A percentile compares a stretch with the other conserved stretches of the same genome.
These are phyloP conservation scores for Rhizophagus sp. DNA, from an alignment of 192 early-diverging fungal genomes.

Conservation along the genomic window DNA sequence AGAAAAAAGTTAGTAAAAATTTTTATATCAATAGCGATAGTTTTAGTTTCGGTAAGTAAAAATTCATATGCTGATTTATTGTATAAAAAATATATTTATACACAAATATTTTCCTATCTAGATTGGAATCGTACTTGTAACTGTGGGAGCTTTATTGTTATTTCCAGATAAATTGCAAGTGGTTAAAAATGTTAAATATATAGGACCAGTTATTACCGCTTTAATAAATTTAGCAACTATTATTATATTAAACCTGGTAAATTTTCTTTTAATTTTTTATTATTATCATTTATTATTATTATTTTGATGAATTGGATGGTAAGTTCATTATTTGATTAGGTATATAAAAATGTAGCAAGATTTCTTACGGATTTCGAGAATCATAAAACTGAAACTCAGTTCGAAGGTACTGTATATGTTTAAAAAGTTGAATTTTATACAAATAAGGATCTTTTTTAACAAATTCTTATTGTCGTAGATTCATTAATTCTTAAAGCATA, in stretches of 20 bases:
- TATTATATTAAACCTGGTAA: slow-evolving; percentile 54
- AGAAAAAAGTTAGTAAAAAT: slow-evolving; percentile 39
- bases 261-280: neutral
- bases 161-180: slow-evolving; percentile 15
- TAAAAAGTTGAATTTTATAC: no score
- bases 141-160: slow-evolving; percentile 40
- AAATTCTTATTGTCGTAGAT: slow-evolving; percentile 31
- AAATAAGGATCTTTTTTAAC: neutral
- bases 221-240: slow-evolving; percentile 55
- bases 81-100: neutral
- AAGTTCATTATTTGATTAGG: neutral
- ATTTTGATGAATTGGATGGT: neutral
- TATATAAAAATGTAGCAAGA: slow-evolving; percentile 29
- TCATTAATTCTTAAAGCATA: slow-evolving; percentile 57
- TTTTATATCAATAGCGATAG: slow-evolving; percentile 41
- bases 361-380: slow-evolving; percentile 51
- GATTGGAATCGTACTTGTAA: slow-evolving; percentile 48
- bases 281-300: no score
- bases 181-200: slow-evolving; percentile 22
- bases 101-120: slow-evolving; percentile 6
- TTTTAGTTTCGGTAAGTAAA: slow-evolving; percentile 43
- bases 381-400: slow-evolving; percentile 43
- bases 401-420: slow-evolving; percentile 41
- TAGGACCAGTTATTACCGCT: slow-evolving; percentile 39
- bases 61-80: neutral